Conservation (phyloP, 345 rosid genomes). For the Euphorbia pulcherrima region DNA sequence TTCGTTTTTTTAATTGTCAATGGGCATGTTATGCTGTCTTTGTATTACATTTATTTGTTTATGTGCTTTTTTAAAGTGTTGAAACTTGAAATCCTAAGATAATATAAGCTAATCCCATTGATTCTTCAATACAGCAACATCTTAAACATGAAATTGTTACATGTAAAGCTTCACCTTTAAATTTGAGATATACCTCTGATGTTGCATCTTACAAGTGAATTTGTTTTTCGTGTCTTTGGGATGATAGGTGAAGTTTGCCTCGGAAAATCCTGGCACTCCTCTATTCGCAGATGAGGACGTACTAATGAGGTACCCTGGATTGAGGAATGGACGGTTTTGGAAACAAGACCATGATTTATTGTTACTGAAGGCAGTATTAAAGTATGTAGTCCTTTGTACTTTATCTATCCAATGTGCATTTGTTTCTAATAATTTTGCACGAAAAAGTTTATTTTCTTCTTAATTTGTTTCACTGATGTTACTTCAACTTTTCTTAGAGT, state of each 20-base stretch:
- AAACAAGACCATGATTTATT: slow-evolving; percentile 80
- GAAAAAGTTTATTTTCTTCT: not conserved
- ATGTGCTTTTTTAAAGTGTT: not conserved
- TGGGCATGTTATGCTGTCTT: not conserved
- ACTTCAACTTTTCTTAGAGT: not conserved
- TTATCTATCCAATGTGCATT: slow-evolving; percentile 7
- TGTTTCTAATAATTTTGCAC: not conserved
- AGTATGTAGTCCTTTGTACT: slow-evolving; percentile 44
- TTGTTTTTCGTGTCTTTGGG: slow-evolving; percentile 5
- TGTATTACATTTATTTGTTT: not conserved
- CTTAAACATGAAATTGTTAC: not conserved
- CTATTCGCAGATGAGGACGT: slow-evolving; percentile 68
- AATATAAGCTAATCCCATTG: not conserved
- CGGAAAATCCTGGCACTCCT: slow-evolving; percentile 50
- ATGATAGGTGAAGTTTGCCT: slow-evolving; percentile 51
- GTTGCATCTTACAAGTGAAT: not conserved
- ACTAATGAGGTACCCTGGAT: slow-evolving; percentile 61
- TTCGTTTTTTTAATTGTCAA: not conserved
- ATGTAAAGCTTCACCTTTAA: not conserved
- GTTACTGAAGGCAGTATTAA: slow-evolving; percentile 73
- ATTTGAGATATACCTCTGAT: not conserved
- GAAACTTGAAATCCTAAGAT: too few relatives aligned
- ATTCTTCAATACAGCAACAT: not conserved
- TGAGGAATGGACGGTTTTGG: slow-evolving; percentile 85
- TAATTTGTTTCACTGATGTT: not conserved